Conservation (phyloP, 2,329 filamentous ascomycete species). For the Stagonosporopsis tanaceti region DNA sequence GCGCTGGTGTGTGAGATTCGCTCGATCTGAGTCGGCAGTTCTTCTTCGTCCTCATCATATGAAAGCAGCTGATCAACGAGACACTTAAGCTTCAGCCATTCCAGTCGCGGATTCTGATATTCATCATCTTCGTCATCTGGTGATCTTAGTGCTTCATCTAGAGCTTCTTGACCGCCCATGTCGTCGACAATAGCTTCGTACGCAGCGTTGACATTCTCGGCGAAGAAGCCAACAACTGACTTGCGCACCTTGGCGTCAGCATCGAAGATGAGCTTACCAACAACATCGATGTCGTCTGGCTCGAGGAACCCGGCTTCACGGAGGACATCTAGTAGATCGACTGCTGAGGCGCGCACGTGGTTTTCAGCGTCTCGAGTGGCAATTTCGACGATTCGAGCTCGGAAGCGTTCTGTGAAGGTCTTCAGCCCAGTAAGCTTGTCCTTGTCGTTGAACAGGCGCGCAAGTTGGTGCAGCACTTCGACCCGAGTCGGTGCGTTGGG, state of each 20-base stretch:
- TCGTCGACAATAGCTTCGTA: constrained; percentile 83
- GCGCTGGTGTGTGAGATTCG: constrained; percentile 51
- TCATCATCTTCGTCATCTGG: constrained; percentile 77
- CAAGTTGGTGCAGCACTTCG: constrained; percentile 87
- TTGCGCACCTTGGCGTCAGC: constrained; percentile 84
- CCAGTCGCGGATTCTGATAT: constrained; percentile 75
- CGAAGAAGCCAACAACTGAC: constrained; percentile 89
- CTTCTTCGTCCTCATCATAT: constrained; percentile 76
- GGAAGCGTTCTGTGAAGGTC: constrained; percentile 92
- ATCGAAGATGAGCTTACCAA: constrained; percentile 90
- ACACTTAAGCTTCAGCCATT: constrained; percentile 93
- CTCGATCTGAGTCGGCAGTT: constrained; percentile 60
- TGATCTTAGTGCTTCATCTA: constrained; percentile 77
- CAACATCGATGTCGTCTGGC: constrained; percentile 86
- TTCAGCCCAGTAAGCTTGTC: constrained; percentile 79
- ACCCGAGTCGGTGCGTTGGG: constrained; percentile 74
- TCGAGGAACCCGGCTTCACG: constrained; percentile 87
- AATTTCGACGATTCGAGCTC: constrained; percentile 88
- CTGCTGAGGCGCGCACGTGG: constrained; percentile 78
- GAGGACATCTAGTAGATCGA: constrained; percentile 82
- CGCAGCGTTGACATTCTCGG: constrained; percentile 82
- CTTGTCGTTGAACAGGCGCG: constrained; percentile 79
- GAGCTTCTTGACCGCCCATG: constrained; percentile 77
- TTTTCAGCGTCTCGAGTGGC: constrained; percentile 85
- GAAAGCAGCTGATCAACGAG: constrained; percentile 82